Evolutionary conservation across 495 filamentous ascomycete genomes (phyloP).

Genomic region (Aspergillus saccharolyticus): DNA sequence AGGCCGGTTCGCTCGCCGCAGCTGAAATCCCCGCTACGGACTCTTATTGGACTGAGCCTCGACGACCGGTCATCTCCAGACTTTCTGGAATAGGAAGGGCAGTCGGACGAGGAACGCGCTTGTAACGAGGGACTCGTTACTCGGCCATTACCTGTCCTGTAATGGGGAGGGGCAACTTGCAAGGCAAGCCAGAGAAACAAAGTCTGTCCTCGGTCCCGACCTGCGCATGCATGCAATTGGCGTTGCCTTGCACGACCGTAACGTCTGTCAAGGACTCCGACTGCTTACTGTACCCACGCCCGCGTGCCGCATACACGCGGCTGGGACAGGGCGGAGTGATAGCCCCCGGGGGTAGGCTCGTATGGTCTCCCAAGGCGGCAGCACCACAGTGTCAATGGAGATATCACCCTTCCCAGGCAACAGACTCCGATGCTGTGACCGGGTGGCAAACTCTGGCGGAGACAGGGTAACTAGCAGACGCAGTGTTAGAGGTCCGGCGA

Average conservation of each 20-base stretch:
- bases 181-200: constrained; percentile 1
- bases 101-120: constrained; percentile 9
- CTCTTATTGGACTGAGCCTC: constrained; percentile 32
- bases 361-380: not conserved
- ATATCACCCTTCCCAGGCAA: constrained; percentile 5
- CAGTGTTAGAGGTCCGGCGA: constrained; percentile 4
- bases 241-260: constrained; percentile 14
- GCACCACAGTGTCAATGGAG: not conserved
- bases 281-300: not conserved
- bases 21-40: constrained; percentile 32
- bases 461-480: constrained; percentile 3
- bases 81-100: constrained; percentile 24
- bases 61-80: constrained; percentile 21
- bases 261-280: not conserved
- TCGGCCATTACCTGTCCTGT: constrained; percentile 10
- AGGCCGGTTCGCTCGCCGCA: constrained; percentile 24
- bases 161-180: not conserved
- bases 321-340: not conserved
- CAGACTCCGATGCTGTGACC: constrained; percentile 7
- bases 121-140: constrained; percentile 15
- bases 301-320: not conserved
- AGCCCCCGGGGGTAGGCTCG: not conserved
- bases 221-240: constrained; percentile 15
- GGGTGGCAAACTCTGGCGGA: constrained; percentile 6
- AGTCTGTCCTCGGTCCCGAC: constrained; percentile 5